Conservation (phyloP, 495 filamentous ascomycete genomes). For the Hypoxylon rickii region DNA sequence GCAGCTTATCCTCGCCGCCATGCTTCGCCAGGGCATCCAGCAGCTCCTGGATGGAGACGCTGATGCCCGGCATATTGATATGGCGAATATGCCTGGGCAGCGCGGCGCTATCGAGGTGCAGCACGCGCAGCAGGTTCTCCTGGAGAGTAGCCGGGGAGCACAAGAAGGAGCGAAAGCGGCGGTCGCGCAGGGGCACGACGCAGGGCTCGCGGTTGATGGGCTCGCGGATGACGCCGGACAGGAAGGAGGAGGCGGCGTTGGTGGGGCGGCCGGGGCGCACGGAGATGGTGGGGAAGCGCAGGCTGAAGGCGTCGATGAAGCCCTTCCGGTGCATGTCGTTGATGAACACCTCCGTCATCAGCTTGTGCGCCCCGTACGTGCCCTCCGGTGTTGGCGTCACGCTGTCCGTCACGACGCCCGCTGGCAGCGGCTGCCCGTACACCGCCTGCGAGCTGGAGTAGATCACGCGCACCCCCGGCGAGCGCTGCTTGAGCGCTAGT, state of each 20-base stretch:
- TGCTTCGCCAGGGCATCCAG: constrained; percentile 71
- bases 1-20: constrained; percentile 69
- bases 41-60: constrained; percentile 74
- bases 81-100: constrained; percentile 62
- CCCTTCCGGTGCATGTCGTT: constrained; percentile 77
- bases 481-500: constrained; percentile 60
- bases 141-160: constrained; percentile 69
- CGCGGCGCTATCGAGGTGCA: constrained; percentile 57
- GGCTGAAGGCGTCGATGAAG: constrained; percentile 66
- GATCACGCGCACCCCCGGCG: constrained; percentile 66
- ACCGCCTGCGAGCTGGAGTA: constrained; percentile 57
- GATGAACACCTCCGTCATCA: constrained; percentile 72
- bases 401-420: constrained; percentile 36
- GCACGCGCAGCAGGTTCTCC: constrained; percentile 70
- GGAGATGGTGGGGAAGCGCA: constrained; percentile 75
- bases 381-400: constrained; percentile 69
- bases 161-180: constrained; percentile 66
- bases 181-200: constrained; percentile 62
- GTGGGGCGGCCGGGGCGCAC: constrained; percentile 77
- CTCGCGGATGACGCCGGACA: constrained; percentile 67
- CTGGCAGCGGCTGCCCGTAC: constrained; percentile 46
- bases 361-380: constrained; percentile 80
- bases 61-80: constrained; percentile 75
- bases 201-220: constrained; percentile 64
- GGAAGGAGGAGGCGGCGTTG: constrained; percentile 74